phyloP scores from a whole-genome alignment of 345 rosid genomes.

The Melaleuca quinquenervia region DNA sequence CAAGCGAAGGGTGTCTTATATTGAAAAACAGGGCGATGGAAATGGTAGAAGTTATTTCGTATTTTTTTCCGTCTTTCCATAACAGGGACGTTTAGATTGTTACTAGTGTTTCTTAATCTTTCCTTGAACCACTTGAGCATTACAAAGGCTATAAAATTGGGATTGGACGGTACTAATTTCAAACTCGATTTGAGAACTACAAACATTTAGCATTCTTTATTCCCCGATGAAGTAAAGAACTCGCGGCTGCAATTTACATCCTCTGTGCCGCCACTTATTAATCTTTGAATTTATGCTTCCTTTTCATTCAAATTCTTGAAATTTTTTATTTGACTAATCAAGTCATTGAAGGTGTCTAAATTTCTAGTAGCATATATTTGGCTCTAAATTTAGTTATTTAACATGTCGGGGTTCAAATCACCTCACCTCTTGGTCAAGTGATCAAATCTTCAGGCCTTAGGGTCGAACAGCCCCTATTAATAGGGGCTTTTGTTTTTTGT shows the following conservation, averaged over 20 bases:
- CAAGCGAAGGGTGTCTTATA: background rate
- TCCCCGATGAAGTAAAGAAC: too few relatives aligned
- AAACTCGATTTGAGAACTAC: too few relatives aligned
- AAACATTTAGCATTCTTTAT: too few relatives aligned
- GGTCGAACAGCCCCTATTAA: too few relatives aligned
- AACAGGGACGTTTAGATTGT: background rate
- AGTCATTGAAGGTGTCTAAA: background rate
- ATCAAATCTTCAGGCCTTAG: too few relatives aligned
- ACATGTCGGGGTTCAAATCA: too few relatives aligned
- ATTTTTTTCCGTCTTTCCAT: background rate
- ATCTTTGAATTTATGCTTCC: background rate
- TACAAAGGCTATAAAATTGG: background rate
- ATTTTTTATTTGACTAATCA: background rate
- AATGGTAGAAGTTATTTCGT: background rate
- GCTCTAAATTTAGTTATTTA: background rate
- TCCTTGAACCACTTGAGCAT: background rate
- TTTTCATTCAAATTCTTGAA: background rate
- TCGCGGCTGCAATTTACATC: too few relatives aligned
- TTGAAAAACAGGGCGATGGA: background rate
- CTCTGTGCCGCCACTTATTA: too few relatives aligned
- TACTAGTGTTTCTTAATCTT: background rate
- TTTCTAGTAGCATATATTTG: background rate
- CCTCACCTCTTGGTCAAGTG: too few relatives aligned
- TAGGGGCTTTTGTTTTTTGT: too few relatives aligned
- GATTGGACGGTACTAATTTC: too few relatives aligned